These are phyloP conservation scores for Saksenaea oblongispora DNA, from an alignment of 371 early-diverging fungal genomes.

Conservation along the genomic window DNA sequence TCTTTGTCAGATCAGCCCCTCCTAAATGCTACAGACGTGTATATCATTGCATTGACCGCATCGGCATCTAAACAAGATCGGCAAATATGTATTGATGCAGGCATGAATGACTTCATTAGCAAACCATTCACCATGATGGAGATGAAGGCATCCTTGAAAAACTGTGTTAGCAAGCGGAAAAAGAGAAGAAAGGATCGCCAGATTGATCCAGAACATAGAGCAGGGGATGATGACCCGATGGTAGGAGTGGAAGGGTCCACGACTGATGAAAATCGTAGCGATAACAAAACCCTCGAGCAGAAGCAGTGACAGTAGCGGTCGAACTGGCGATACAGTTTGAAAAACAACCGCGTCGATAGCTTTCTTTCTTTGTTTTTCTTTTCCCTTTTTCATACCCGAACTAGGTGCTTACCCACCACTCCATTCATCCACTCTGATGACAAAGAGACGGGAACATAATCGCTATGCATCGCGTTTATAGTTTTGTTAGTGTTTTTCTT, in stretches of 20 bases:
- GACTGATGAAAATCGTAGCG: background rate
- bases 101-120: constrained; percentile 65
- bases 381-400: background rate
- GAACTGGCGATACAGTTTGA: background rate
- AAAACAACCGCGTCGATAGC: background rate
- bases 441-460: background rate
- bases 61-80: constrained; percentile 60
- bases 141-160: constrained; percentile 51
- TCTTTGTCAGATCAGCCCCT: constrained; percentile 9
- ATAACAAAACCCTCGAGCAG: background rate
- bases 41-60: constrained; percentile 64
- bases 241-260: constrained; percentile 6
- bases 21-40: constrained; percentile 47
- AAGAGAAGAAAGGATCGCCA: constrained; percentile 23
- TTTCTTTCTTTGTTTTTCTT: background rate
- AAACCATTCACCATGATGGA: constrained; percentile 61
- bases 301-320: background rate
- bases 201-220: background rate
- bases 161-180: constrained; percentile 28
- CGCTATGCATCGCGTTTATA: background rate
- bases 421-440: background rate
- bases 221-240: constrained; percentile 15
- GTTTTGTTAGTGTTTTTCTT: background rate
- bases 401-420: too few species aligned
- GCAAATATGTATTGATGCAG: constrained; percentile 63